Percentiles rank a stretch among this genome's conserved stretches.
Evolutionary conservation across 352 stramenopile genomes (phyloP).

Genomic region (Thalassiosira hispida): DNA sequence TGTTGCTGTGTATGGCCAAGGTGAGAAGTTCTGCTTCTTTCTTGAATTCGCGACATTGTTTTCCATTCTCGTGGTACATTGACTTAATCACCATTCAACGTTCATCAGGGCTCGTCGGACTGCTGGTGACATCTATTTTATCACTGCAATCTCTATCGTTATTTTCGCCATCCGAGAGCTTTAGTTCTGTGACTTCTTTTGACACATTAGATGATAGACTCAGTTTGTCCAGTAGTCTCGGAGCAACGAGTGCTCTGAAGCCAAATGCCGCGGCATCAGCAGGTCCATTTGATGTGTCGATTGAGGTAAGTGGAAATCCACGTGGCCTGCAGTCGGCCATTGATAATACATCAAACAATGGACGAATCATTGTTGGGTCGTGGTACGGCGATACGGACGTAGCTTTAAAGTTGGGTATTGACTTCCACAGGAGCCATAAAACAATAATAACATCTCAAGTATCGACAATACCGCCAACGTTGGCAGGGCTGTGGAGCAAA

Average conservation of each 20-base stretch:
- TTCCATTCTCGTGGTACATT: neutral
- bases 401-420: constrained; percentile 83
- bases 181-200: constrained; percentile 76
- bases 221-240: constrained; percentile 65
- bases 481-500: constrained; percentile 85
- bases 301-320: constrained; percentile 87
- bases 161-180: constrained; percentile 24
- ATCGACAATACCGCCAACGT: constrained; percentile 74
- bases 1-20: constrained; percentile 86
- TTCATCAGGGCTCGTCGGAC: constrained; percentile 71
- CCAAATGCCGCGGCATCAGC: constrained; percentile 48
- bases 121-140: constrained; percentile 85
- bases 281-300: constrained; percentile 82
- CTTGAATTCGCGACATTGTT: constrained; percentile 30
- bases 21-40: constrained; percentile 25
- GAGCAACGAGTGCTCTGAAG: constrained; percentile 77
- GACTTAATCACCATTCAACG: constrained; percentile 4
- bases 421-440: constrained; percentile 88
- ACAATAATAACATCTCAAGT: constrained; percentile 86
- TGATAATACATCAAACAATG: constrained; percentile 81
- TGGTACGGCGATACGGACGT: constrained; percentile 85
- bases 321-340: constrained; percentile 85
- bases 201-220: constrained; percentile 82
- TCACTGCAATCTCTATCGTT: constrained; percentile 33
- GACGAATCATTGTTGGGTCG: constrained; percentile 83